Evolutionary conservation across 2,329 filamentous ascomycete species (phyloP).

Genomic region (Colletotrichum plurivorum): DNA sequence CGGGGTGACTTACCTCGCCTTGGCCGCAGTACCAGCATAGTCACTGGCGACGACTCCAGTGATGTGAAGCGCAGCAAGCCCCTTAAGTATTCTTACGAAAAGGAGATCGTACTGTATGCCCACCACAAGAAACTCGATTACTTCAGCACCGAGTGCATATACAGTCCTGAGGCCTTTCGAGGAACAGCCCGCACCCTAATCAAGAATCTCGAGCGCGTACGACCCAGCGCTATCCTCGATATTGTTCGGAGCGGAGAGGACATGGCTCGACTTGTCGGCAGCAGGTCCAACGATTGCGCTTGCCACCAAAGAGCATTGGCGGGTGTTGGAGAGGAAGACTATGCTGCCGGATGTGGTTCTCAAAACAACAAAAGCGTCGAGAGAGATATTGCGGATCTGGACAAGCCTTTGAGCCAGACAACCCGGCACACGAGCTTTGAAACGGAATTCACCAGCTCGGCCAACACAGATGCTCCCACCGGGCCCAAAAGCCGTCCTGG

Average conservation of each 20-base stretch:
- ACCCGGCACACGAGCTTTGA: slow-evolving; percentile 74
- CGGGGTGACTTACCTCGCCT: slow-evolving; percentile 90
- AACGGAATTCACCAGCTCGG: slow-evolving; percentile 70
- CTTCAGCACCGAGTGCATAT: slow-evolving; percentile 98
- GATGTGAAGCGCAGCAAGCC: slow-evolving; percentile 97
- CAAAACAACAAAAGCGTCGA: slow-evolving; percentile 75
- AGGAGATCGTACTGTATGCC: slow-evolving; percentile 98
- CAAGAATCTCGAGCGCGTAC: slow-evolving; percentile 93
- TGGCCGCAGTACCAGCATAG: slow-evolving; percentile 89
- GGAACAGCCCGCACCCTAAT: slow-evolving; percentile 93
- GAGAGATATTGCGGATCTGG: slow-evolving; percentile 87
- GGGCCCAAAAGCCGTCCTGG: neutral
- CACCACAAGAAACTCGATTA: slow-evolving; percentile 98
- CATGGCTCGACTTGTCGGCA: slow-evolving; percentile 89
- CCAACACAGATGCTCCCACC: neutral
- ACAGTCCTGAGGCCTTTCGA: slow-evolving; percentile 96
- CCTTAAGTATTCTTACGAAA: slow-evolving; percentile 98
- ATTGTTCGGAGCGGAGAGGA: slow-evolving; percentile 96
- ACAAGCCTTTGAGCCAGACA: slow-evolving; percentile 77
- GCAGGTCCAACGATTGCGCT: slow-evolving; percentile 63
- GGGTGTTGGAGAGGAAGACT: slow-evolving; percentile 63
- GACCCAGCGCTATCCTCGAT: slow-evolving; percentile 94
- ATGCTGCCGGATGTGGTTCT: slow-evolving; percentile 58
- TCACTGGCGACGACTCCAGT: slow-evolving; percentile 82
- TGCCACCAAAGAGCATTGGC: slow-evolving; percentile 53